A percentile compares a stretch with the other conserved stretches of the same genome.
These are phyloP conservation scores for Amauroascus niger DNA, from an alignment of 2,329 filamentous ascomycete species.

Conservation along the genomic window DNA sequence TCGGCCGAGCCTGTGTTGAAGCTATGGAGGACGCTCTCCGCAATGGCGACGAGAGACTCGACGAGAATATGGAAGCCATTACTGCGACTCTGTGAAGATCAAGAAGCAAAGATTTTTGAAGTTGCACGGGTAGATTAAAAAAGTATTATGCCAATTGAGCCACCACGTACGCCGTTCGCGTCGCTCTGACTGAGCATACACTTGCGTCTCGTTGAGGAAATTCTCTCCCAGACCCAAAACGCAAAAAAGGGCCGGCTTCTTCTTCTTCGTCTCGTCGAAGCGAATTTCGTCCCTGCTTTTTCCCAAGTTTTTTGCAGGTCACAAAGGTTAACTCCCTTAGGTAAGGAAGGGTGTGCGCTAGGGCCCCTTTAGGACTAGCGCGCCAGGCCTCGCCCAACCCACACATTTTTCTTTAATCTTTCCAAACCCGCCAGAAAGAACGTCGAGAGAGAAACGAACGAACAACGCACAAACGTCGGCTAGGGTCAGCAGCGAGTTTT, in stretches of 20 bases:
- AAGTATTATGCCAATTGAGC: neutral
- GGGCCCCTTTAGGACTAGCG: neutral
- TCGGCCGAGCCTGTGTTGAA: conserved; percentile 10
- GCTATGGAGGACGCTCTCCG: conserved; percentile 14
- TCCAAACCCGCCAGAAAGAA: conserved; percentile 4
- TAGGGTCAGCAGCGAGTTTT: neutral
- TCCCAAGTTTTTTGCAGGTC: conserved; percentile 2
- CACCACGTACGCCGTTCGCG: too few species aligned
- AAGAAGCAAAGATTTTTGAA: too few species aligned
- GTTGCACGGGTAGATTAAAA: too few species aligned
- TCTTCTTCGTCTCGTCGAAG: too few species aligned
- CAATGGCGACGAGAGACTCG: conserved; percentile 29
- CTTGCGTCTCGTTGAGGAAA: too few species aligned
- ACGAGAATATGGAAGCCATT: conserved; percentile 19
- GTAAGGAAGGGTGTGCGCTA: neutral
- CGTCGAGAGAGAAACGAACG: conserved; percentile 1
- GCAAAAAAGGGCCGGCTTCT: too few species aligned
- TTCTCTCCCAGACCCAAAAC: too few species aligned
- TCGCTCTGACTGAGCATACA: too few species aligned
- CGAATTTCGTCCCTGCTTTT: too few species aligned
- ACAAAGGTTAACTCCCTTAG: too few species aligned
- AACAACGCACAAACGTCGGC: neutral
- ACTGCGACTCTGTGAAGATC: too few species aligned
- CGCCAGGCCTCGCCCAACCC: neutral
- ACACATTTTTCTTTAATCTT: conserved; percentile 11